Conservation (phyloP, 75 land plant genomes). For the Gnetum montanum region DNA sequence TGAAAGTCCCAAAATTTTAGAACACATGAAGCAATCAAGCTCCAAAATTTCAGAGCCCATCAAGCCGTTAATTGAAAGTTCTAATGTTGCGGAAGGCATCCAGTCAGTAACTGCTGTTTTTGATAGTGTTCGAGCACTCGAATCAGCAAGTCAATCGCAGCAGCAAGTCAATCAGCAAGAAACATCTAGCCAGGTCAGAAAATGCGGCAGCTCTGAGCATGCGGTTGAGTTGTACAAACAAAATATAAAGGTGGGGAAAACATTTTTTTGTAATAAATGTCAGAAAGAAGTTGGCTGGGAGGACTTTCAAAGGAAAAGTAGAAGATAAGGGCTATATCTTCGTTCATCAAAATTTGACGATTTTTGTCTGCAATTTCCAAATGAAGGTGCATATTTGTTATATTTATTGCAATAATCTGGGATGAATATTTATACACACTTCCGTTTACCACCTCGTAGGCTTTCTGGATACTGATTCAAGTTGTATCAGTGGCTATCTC, state of each 20-base stretch:
- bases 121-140: no score
- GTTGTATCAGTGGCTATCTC: no score
- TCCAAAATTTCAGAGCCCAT: background rate
- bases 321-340: background rate
- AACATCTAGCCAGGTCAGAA: background rate
- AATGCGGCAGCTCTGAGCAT: slow-evolving; percentile 1
- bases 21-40: background rate
- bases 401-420: no score
- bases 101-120: no score
- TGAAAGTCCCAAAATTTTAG: background rate
- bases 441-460: no score
- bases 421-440: no score
- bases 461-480: no score
- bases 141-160: background rate
- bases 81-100: background rate
- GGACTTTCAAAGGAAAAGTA: slow-evolving; percentile 1
- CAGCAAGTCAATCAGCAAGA: background rate
- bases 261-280: background rate
- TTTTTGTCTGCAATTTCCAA: background rate
- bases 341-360: no score
- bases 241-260: background rate
- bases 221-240: background rate
- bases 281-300: slow-evolving; percentile 5
- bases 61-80: background rate
- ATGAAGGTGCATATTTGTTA: no score